Evolutionary conservation across 225 moss, liverwort and hornwort species (phyloP).

Genomic region (Antitrichia curtipendula): DNA sequence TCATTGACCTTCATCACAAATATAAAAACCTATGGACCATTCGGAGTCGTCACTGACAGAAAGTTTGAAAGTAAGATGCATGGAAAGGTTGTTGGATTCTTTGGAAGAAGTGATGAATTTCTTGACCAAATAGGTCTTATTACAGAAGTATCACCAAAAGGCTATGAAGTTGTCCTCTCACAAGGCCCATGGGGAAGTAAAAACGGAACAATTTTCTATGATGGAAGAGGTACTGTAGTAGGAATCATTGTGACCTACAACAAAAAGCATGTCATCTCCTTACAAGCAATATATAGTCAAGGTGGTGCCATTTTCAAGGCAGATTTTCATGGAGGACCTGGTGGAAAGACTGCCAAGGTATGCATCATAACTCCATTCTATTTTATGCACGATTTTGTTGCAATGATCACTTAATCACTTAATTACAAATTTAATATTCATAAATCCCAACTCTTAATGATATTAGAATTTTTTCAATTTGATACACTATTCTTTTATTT

Average conservation of each 20-base stretch:
- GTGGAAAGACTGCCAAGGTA: neutral
- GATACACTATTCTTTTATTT: neutral
- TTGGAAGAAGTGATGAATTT: neutral
- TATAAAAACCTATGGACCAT: neutral
- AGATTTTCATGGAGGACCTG: neutral
- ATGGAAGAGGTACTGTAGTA: neutral
- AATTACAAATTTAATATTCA: no score
- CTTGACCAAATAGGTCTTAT: neutral
- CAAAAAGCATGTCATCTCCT: neutral
- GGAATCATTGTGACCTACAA: neutral
- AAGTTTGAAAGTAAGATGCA: neutral
- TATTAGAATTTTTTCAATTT: neutral
- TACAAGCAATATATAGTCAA: neutral
- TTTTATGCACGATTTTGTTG: neutral
- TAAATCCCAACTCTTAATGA: no score
- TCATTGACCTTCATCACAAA: neutral
- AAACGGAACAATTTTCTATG: neutral
- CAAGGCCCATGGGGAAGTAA: neutral
- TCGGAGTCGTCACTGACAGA: neutral
- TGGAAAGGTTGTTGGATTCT: slow-evolving; percentile 3
- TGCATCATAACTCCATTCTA: no score
- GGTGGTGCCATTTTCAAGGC: neutral
- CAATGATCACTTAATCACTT: no score
- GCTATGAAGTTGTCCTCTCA: neutral
- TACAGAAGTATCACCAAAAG: neutral